These are phyloP conservation scores for Irpex sp. DNA, from an alignment of 1,284 basidiomycete species.

Conservation along the genomic window DNA sequence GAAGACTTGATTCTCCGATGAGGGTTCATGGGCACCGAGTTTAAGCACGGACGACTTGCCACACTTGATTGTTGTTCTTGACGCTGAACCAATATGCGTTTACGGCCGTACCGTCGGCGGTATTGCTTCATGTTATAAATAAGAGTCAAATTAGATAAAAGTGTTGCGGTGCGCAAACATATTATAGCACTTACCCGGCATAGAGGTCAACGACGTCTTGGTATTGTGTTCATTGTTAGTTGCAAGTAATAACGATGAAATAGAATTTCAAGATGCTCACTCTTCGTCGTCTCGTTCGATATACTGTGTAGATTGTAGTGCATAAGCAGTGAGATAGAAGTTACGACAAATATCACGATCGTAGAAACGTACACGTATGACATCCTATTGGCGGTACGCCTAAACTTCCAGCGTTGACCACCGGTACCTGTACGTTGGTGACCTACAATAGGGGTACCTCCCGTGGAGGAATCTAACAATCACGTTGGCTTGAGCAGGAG, in stretches of 20 bases:
- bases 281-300: not conserved
- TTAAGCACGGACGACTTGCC: not conserved
- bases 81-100: not conserved
- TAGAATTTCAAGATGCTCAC: not conserved
- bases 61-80: not conserved
- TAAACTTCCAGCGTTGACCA: not conserved
- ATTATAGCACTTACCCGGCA: not conserved
- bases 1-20: no score
- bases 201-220: not conserved
- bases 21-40: not conserved
- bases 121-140: not conserved
- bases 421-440: not conserved
- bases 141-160: not conserved
- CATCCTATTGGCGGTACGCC: not conserved
- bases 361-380: not conserved
- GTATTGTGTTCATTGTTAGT: not conserved
- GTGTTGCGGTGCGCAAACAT: not conserved
- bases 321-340: not conserved
- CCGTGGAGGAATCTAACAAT: not conserved
- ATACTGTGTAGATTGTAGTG: not conserved
- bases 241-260: not conserved
- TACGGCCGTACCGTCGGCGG: not conserved
- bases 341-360: not conserved
- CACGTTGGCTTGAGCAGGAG: not conserved
- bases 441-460: not conserved